These are phyloP conservation scores for Coemansia sp. DNA, from an alignment of 192 early-diverging fungal genomes.

Conservation along the genomic window DNA sequence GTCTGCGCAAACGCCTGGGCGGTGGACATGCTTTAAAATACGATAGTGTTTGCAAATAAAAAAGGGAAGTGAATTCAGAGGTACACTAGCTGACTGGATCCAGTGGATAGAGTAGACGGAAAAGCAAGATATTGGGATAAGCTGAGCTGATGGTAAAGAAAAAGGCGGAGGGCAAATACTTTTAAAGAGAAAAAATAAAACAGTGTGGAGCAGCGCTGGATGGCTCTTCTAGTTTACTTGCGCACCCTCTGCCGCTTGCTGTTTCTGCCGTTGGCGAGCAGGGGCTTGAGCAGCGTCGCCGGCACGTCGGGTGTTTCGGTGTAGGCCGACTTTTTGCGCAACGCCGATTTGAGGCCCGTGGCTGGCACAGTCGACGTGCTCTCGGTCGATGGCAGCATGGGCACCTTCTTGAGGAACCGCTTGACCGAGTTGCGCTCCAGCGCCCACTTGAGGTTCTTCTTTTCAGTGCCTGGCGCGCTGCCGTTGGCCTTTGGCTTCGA, in stretches of 20 bases:
- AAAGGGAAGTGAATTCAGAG: neutral
- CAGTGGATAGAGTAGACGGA: too few relatives aligned
- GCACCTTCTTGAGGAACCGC: constrained; percentile 43
- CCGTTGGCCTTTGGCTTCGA: neutral
- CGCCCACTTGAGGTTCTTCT: constrained; percentile 41
- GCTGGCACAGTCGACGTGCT: constrained; percentile 3
- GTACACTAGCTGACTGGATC: too few relatives aligned
- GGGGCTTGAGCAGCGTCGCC: constrained; percentile 10
- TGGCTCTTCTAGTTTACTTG: neutral
- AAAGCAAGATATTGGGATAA: too few relatives aligned
- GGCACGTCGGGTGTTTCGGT: constrained; percentile 1
- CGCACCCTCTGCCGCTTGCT: constrained; percentile 5
- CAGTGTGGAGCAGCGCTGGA: neutral
- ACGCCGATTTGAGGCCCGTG: constrained; percentile 21
- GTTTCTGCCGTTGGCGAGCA: neutral
- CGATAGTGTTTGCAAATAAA: too few relatives aligned
- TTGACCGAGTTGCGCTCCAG: constrained; percentile 47
- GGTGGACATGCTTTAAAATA: too few relatives aligned
- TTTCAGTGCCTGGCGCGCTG: constrained; percentile 3
- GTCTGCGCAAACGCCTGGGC: constrained; percentile 33
- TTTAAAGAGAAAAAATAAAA: constrained; percentile 1
- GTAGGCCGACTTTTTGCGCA: constrained; percentile 49
- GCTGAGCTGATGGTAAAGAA: too few relatives aligned
- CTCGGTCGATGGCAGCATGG: constrained; percentile 32
- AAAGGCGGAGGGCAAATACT: too few relatives aligned